Evolutionary conservation across 1,139 yeast species (phyloP), one percentile per base, ranked within the genome.

Genomic region (Zygoascus sp.): DNA sequence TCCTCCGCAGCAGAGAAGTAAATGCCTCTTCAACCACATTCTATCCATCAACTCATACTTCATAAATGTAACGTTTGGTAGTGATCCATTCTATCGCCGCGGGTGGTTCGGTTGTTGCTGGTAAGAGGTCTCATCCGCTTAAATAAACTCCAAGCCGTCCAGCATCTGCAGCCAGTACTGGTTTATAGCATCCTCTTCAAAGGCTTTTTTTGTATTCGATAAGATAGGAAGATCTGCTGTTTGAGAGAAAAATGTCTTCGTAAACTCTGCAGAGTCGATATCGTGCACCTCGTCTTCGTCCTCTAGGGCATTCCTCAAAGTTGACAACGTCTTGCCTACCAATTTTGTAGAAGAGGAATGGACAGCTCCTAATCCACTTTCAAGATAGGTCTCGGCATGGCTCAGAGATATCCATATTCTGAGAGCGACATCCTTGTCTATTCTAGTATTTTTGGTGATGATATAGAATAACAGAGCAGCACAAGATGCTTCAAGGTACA

Each of bases 391-490:
- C 19, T 47, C 40, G 16, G 50, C 40, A 34, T 47, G 46, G 17
- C 41, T 39, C 10, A 47, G 35, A 13, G 47, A 36, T 10, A 47
- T 47, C 50, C 50, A 47, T n/a, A 47, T 47, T 35, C 37, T 38
- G n/a, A 47, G 42, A 9, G 47, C 46, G 19, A 43, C 37, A 25
- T 47, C 47, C 17, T 47, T 43, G 11, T 22, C 36, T 20, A 47
- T 39, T 17, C 25, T 30, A 2, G 44, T 23, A 17, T 28, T 37
- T 11, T 43, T 40, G 16, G 25, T 43, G 30, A 47, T 22, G 34
- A 47, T 47, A 36, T 32, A 47, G 20, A 47, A 43, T 11, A 47
- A 38, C 2, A 47, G 38, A 2, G 34, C 44, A 19, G 46, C 39
- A 11, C 42, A 39, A 3, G 50, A 47, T 5, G 50, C 42, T 23